Conservation (phyloP, 441 rosid species). For the Cnidoscolus chayamansa region DNA sequence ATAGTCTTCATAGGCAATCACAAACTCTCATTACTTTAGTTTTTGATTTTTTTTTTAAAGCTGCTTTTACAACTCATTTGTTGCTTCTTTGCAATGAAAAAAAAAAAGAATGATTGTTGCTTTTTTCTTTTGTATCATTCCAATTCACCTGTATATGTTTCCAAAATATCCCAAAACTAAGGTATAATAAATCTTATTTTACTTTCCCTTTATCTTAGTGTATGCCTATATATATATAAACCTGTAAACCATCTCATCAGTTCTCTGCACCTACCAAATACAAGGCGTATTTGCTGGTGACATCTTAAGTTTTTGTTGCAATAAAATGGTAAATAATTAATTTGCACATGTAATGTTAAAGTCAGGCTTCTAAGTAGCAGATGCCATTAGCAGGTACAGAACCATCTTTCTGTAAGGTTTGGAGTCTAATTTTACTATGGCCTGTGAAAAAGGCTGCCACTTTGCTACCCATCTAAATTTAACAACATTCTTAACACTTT, state of each 20-base stretch:
- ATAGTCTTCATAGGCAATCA: constrained; percentile 15
- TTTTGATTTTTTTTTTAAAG: constrained; percentile 4
- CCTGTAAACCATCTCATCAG: no score
- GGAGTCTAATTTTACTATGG: constrained; percentile 10
- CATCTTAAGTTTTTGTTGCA: neutral
- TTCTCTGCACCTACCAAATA: no score
- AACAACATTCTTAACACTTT: neutral
- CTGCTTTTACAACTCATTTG: constrained; percentile 14
- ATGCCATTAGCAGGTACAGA: neutral
- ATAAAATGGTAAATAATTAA: neutral
- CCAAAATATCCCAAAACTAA: neutral
- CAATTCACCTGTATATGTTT: constrained; percentile 3
- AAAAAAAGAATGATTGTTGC: neutral
- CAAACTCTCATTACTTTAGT: constrained; percentile 11
- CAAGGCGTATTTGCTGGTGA: neutral
- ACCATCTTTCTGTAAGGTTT: neutral
- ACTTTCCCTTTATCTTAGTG: neutral
- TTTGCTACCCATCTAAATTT: neutral
- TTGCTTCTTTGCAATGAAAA: neutral
- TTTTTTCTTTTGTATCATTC: constrained; percentile 8
- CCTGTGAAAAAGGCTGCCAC: constrained; percentile 10
- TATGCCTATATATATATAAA: no score
- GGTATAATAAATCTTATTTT: neutral
- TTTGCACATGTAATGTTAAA: constrained; percentile 12
- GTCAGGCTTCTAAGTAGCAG: neutral